Base-by-base conservation (phyloP, 768 basidiomycete species). In the Chalciporus piperatus region DNA sequence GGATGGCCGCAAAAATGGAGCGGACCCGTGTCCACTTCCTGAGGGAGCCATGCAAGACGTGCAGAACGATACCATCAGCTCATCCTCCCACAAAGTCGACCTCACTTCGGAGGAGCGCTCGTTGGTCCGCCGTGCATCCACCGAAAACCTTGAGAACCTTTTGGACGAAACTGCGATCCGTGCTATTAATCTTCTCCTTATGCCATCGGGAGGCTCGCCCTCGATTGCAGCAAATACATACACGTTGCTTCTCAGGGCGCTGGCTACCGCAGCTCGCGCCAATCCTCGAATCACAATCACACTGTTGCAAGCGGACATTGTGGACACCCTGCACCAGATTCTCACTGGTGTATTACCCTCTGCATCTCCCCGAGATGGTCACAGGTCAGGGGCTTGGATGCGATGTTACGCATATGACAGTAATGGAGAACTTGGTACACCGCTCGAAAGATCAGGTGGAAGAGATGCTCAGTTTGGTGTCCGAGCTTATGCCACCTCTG, bases 371-470 rank as follows among this genome's bases (percentile, higher is more conserved):
- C 27, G 78, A 70, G 43, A 72, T 75, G 23, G 84, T 85, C 52
- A 76, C 75, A 23, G 85, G 88, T 0, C 91, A 93, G 68, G 91
- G 90, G 11, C 71, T 94, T 1, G 89, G 90, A 25, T 91, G 91
- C 41, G 91, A 92, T 25, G 72, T 95, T 5, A 93, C 92, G 16
- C 95, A 98, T 65, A 94, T 98, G 92, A 88, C 92, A 7, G 92
- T 99, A 23, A 92, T 98, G 85, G 92, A 98, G 72, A 98, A 96
- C 68, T 74, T 99, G 41, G 93, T 93, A 1, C 94, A 98, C 68
- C 80, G 94, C 25, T 90, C 97, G 4, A 98, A 98, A 71, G 97
- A 99, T 53, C 95, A 98, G 67, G 83, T 98, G 6, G 95, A 98
- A 70, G 97, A 99, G 70, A 85, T 90, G 0, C 74, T 99, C 33